Percentiles rank a stretch among this genome's conserved stretches.
Conservation (phyloP, 495 filamentous ascomycete genomes). For the Penicillium mononematosum region DNA sequence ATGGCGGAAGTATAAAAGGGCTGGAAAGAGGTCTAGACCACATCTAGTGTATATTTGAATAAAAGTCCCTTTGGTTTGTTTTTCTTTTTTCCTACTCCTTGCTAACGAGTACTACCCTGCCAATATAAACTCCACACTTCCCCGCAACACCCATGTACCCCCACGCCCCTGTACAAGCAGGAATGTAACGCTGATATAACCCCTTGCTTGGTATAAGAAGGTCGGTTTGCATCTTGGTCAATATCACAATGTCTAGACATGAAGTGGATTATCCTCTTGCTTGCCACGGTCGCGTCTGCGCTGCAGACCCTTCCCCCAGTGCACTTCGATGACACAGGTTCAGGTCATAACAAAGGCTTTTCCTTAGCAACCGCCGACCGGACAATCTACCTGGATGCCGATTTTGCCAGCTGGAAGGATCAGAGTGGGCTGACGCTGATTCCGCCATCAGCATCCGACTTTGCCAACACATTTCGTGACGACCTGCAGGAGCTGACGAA, state of each 20-base stretch:
- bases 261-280: constrained; percentile 14
- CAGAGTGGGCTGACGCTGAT: constrained; percentile 50
- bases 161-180: not conserved
- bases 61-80: not conserved
- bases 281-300: constrained; percentile 16
- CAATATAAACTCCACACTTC: too few species aligned
- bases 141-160: not conserved
- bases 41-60: not conserved
- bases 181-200: constrained; percentile 17
- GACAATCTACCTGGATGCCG: constrained; percentile 25
- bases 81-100: too few species aligned
- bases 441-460: constrained; percentile 49
- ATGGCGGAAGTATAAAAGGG: constrained; percentile 6
- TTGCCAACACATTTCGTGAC: constrained; percentile 45
- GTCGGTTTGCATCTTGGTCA: not conserved
- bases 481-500: constrained; percentile 45
- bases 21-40: not conserved
- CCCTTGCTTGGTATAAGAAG: constrained; percentile 9
- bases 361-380: constrained; percentile 15
- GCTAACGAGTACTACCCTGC: too few species aligned
- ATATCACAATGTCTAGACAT: constrained; percentile 7
- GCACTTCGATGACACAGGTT: not conserved
- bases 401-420: constrained; percentile 25
- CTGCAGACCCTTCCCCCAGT: constrained; percentile 25
- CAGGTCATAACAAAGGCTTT: constrained; percentile 6